phyloP scores from a whole-genome alignment of 306 rosid genomes.

The Amphicarpaea edgeworthii region DNA sequence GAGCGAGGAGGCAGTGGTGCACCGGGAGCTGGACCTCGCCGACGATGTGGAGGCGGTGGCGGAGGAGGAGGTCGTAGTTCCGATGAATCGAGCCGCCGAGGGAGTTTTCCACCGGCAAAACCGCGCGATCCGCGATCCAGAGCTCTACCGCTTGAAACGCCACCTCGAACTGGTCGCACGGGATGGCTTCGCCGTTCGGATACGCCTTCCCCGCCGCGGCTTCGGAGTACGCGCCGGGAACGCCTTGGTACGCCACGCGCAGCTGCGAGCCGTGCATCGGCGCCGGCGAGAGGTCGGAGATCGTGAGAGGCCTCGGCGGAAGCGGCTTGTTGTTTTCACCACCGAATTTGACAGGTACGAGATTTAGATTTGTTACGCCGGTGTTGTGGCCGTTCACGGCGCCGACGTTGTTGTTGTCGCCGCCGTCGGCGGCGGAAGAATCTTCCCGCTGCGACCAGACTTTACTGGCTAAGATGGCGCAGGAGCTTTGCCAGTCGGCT shows the following conservation, averaged over 20 bases:
- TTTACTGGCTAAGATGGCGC: constrained; percentile 84
- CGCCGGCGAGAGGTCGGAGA: constrained; percentile 86
- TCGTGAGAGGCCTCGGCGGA: constrained; percentile 67
- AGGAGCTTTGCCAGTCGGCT: constrained; percentile 87
- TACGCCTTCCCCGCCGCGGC: constrained; percentile 97
- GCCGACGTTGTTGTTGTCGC: constrained; percentile 48
- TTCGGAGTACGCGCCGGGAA: constrained; percentile 96
- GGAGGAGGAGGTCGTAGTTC: constrained; percentile 94
- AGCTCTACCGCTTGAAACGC: constrained; percentile 97
- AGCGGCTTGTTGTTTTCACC: constrained; percentile 43
- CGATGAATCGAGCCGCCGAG: constrained; percentile 97
- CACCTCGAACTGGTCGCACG: constrained; percentile 96
- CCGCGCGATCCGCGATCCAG: constrained; percentile 98
- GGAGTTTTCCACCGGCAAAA: constrained; percentile 85
- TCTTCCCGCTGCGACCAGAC: constrained; percentile 62
- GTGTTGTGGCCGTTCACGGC: constrained; percentile 77
- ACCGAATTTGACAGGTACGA: constrained; percentile 59
- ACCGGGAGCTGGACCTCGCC: constrained; percentile 93
- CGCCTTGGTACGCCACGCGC: constrained; percentile 97
- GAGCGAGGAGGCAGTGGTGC: constrained; percentile 93
- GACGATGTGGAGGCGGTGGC: constrained; percentile 95
- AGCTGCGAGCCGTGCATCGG: constrained; percentile 93
- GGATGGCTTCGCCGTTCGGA: constrained; percentile 92
- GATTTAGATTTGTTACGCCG: constrained; percentile 61
- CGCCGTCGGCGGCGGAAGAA: constrained; percentile 50